Evolutionary conservation across 257 asterid species (phyloP).

Genomic region (Gynochthodes officinalis): DNA sequence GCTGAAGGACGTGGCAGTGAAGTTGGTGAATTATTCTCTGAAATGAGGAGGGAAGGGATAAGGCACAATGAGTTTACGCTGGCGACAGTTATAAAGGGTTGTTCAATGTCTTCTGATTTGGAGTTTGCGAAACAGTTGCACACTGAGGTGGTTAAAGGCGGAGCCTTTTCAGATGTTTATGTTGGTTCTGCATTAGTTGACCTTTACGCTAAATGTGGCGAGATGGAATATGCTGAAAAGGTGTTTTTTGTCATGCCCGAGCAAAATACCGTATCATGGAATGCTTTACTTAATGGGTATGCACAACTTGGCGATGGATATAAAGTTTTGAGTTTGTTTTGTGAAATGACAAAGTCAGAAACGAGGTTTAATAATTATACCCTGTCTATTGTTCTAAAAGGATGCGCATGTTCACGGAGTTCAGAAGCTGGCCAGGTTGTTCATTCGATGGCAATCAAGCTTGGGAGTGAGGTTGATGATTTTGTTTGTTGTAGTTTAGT

Average conservation of each 20-base stretch:
- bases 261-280: constrained; percentile 73
- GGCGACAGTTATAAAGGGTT: constrained; percentile 70
- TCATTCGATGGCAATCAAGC: constrained; percentile 64
- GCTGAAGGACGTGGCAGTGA: constrained; percentile 57
- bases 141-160: constrained; percentile 62
- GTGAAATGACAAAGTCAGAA: constrained; percentile 51
- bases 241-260: constrained; percentile 64
- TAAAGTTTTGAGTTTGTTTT: constrained; percentile 52
- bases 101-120: constrained; percentile 57
- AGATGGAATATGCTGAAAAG: constrained; percentile 54
- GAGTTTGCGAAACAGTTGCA: constrained; percentile 73
- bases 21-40: constrained; percentile 51
- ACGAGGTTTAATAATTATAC: constrained; percentile 58
- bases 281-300: constrained; percentile 74
- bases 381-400: constrained; percentile 68
- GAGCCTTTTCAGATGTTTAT: constrained; percentile 55
- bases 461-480: constrained; percentile 58
- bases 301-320: constrained; percentile 65
- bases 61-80: constrained; percentile 75
- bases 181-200: constrained; percentile 73
- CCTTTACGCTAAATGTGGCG: constrained; percentile 65
- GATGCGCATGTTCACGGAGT: constrained; percentile 50
- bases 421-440: constrained; percentile 52
- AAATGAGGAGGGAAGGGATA: constrained; percentile 60
- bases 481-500: constrained; percentile 65